A percentile compares a stretch with the other conserved stretches of the same genome.
phyloP scores from a whole-genome alignment of 2,329 filamentous ascomycete species.

The Aspergillus floridensis region DNA sequence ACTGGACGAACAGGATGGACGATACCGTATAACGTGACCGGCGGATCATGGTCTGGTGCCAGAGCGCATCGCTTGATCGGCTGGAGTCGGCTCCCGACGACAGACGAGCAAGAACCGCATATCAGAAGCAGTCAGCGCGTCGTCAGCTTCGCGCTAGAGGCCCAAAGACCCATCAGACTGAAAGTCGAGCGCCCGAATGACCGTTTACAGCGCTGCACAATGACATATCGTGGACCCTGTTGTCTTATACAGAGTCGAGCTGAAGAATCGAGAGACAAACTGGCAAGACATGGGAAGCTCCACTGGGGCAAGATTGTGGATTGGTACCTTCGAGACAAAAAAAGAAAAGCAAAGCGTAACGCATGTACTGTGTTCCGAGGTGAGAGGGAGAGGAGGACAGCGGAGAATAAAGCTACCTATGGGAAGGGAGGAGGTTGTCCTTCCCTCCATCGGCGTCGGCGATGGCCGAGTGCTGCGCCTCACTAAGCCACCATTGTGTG shows the following conservation, averaged over 20 bases:
- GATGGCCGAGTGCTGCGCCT: constrained; percentile 16
- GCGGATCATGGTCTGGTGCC: constrained; percentile 8
- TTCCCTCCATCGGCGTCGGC: constrained; percentile 4
- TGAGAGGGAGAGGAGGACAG: not conserved
- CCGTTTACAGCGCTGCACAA: not conserved
- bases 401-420: not conserved
- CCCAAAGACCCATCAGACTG: constrained; percentile 4
- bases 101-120: constrained; percentile 1
- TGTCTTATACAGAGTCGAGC: not conserved
- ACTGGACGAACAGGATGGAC: constrained; percentile 7
- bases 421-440: not conserved
- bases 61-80: constrained; percentile 13
- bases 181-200: not conserved
- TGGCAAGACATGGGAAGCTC: not conserved
- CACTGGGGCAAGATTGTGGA: constrained; percentile 1
- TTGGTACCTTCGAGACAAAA: not conserved
- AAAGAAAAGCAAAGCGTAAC: constrained; percentile 2
- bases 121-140: constrained; percentile 4
- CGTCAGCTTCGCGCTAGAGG: constrained; percentile 4
- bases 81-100: constrained; percentile 12
- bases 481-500: constrained; percentile 14
- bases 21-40: not conserved
- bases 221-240: constrained; percentile 7
- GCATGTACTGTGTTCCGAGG: not conserved
- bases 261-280: not conserved